Percentiles rank a stretch among this genome's conserved stretches.
Evolutionary conservation across 495 filamentous ascomycete species (phyloP).

Genomic region (Penicillium ochrochloron): DNA sequence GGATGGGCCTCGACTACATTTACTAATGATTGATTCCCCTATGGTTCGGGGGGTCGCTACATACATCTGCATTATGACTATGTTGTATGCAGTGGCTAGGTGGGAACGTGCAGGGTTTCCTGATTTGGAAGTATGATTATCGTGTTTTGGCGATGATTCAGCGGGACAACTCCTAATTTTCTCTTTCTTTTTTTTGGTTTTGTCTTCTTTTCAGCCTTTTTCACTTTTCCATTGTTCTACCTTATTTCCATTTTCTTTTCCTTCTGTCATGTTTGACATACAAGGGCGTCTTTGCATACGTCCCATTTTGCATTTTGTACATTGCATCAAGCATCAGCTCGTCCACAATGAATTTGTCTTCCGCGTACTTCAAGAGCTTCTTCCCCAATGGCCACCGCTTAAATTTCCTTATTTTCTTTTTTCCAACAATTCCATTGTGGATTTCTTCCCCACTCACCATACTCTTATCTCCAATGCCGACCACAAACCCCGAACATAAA

Average conservation of each 20-base stretch:
- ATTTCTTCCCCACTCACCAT: not conserved
- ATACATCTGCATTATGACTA: not conserved
- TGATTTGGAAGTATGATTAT: constrained; percentile 1
- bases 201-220: not conserved
- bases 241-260: not conserved
- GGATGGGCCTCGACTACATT: not conserved
- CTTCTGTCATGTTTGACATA: not conserved
- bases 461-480: not conserved
- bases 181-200: not conserved
- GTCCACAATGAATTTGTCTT: constrained; percentile 7
- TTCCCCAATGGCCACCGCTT: not conserved
- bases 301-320: constrained; percentile 18
- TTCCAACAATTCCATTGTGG: not conserved
- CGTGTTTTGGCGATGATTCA: not conserved
- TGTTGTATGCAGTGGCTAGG: not conserved
- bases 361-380: not conserved
- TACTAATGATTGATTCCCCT: not conserved
- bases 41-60: not conserved
- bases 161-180: not conserved
- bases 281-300: constrained; percentile 6
- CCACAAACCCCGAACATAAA: not conserved
- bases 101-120: not conserved
- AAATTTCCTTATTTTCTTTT: not conserved
- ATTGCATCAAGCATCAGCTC: constrained; percentile 25
- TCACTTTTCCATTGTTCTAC: not conserved